Conservation (phyloP, 2,329 filamentous ascomycete species). For the Plenodomus tracheiphilus region DNA sequence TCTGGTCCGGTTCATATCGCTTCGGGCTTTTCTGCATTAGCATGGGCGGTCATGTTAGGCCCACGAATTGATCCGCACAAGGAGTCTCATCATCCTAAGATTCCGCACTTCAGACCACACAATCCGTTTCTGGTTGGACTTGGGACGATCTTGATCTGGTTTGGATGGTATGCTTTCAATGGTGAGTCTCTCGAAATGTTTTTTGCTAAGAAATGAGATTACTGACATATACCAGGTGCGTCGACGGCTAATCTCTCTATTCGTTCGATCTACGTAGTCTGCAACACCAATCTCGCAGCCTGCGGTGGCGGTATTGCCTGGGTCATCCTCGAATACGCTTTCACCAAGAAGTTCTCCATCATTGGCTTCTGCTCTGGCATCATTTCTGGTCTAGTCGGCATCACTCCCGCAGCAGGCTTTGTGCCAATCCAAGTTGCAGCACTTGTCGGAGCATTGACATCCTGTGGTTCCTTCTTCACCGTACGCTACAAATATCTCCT, state of each 20-base stretch:
- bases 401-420: slow-evolving; percentile 62
- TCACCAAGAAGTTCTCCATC: slow-evolving; percentile 54
- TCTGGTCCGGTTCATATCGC: slow-evolving; percentile 76
- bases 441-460: slow-evolving; percentile 58
- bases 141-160: slow-evolving; percentile 64
- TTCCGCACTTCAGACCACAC: slow-evolving; percentile 70
- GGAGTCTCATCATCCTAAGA: slow-evolving; percentile 46
- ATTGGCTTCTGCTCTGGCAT: slow-evolving; percentile 59
- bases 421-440: slow-evolving; percentile 57
- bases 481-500: slow-evolving; percentile 55
- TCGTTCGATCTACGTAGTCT: slow-evolving; percentile 58
- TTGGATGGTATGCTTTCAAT: slow-evolving; percentile 43
- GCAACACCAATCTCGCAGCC: slow-evolving; percentile 63
- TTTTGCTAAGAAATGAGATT: not conserved
- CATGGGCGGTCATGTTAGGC: slow-evolving; percentile 73
- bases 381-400: slow-evolving; percentile 61
- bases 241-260: slow-evolving; percentile 56
- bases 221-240: slow-evolving; percentile 17
- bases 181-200: slow-evolving; percentile 39
- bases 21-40: slow-evolving; percentile 71
- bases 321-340: slow-evolving; percentile 57
- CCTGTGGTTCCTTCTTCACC: slow-evolving; percentile 52
- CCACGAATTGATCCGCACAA: slow-evolving; percentile 66
- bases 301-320: slow-evolving; percentile 59
- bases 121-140: slow-evolving; percentile 75